Conservation (phyloP, 192 early-diverging fungal species). For the Bifiguratus adelaidae region DNA sequence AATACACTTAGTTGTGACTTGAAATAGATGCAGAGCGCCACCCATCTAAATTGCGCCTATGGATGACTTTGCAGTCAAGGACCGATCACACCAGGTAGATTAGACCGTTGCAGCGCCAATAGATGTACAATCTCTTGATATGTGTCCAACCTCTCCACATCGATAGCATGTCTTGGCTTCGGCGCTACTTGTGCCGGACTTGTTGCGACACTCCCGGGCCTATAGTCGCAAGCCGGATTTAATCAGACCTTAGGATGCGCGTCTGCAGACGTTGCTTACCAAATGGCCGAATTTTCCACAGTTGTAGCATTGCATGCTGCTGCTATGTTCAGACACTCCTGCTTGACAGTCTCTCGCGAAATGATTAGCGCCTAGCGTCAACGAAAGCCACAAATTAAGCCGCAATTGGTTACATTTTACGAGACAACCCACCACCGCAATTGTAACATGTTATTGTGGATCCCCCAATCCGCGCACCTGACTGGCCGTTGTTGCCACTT, state of each 20-base stretch:
- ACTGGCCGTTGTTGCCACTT: neutral
- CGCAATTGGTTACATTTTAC: neutral
- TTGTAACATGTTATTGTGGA: conserved; percentile 30
- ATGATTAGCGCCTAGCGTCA: conserved; percentile 24
- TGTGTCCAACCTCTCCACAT: conserved; percentile 29
- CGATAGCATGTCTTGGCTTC: conserved; percentile 31
- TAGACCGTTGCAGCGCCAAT: too few relatives aligned
- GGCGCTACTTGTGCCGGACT: too few relatives aligned
- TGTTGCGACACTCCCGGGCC: too few relatives aligned
- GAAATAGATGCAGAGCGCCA: too few relatives aligned
- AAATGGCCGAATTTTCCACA: conserved; percentile 41
- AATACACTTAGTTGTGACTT: too few relatives aligned
- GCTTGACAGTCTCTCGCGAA: conserved; percentile 42
- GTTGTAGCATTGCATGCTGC: conserved; percentile 40
- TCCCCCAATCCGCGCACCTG: neutral
- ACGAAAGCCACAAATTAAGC: neutral
- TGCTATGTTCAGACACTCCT: too few relatives aligned
- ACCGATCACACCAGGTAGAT: too few relatives aligned
- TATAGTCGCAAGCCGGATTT: too few relatives aligned
- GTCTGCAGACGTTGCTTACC: too few relatives aligned
- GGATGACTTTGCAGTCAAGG: too few relatives aligned
- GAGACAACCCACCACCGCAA: conserved; percentile 21
- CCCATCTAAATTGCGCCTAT: too few relatives aligned
- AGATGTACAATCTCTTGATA: conserved; percentile 21
- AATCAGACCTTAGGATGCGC: too few relatives aligned